phyloP scores from a whole-genome alignment of 106 monocot genomes.

The Allium fistulosum region DNA sequence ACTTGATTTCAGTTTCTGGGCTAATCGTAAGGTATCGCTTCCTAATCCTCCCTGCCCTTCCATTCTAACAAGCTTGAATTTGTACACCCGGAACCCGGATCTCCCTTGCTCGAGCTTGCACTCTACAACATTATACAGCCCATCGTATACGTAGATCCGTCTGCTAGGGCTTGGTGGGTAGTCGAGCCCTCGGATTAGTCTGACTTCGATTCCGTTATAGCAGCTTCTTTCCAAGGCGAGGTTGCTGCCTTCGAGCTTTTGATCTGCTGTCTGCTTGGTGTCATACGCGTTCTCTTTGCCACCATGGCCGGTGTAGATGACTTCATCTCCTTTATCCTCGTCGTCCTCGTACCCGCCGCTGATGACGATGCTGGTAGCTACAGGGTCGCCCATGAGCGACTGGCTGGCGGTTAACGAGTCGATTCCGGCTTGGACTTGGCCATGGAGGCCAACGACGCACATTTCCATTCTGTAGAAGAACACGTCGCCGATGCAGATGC shows the following conservation, averaged over 20 bases:
- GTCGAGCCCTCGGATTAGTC: conserved; percentile 22
- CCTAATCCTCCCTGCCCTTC: conserved; percentile 24
- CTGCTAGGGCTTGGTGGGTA: conserved; percentile 4
- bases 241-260: conserved; percentile 62
- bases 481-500: conserved; percentile 47
- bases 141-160: conserved; percentile 39
- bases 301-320: conserved; percentile 55
- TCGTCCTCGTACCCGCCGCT: conserved; percentile 57
- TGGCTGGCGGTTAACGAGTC: conserved; percentile 19
- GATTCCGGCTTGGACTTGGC: conserved; percentile 60
- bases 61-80: conserved; percentile 30
- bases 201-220: conserved; percentile 33
- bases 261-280: conserved; percentile 2
- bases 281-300: conserved; percentile 18
- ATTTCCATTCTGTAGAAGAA: conserved; percentile 79
- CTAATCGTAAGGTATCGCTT: conserved; percentile 5
- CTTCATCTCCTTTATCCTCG: conserved; percentile 31
- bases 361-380: conserved; percentile 44
- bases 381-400: conserved; percentile 20
- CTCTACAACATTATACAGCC: conserved; percentile 24
- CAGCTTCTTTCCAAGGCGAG: conserved; percentile 43
- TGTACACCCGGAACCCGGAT: conserved; percentile 28
- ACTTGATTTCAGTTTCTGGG: conserved; percentile 26
- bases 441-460: conserved; percentile 62
- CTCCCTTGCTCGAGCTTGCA: conserved; percentile 15